A percentile compares a stretch with the other conserved stretches of the same genome.
Evolutionary conservation across 352 stramenopile genomes (phyloP).

Genomic region (Phytophthora brassicae): DNA sequence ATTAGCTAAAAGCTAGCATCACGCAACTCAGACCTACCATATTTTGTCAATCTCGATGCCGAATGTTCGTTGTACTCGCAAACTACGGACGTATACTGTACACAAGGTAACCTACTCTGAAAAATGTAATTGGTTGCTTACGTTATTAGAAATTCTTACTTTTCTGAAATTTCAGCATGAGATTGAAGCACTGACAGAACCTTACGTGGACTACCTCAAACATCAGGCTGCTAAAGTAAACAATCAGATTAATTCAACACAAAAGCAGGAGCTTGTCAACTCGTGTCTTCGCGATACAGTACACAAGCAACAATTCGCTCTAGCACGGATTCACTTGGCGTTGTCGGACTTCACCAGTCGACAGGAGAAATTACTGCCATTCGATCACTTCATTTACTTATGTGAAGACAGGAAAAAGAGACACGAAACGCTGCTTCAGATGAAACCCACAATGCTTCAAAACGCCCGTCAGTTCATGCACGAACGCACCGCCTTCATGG

Average conservation of each 20-base stretch:
- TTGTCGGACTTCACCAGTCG: constrained; percentile 27
- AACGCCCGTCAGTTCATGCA: constrained; percentile 31
- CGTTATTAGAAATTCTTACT: too few relatives aligned
- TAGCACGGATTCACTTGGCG: constrained; percentile 28
- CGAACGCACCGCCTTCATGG: constrained; percentile 27
- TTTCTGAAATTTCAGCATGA: constrained; percentile 31
- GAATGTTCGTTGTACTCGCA: constrained; percentile 6
- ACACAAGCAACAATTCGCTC: constrained; percentile 20
- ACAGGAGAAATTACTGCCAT: constrained; percentile 32
- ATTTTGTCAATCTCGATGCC: constrained; percentile 8
- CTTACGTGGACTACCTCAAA: constrained; percentile 39
- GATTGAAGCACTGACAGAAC: constrained; percentile 28
- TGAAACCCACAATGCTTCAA: constrained; percentile 22
- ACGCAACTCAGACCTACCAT: too few relatives aligned
- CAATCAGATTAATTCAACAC: constrained; percentile 29
- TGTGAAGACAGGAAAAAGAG: constrained; percentile 13
- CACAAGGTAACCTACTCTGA: constrained; percentile 38
- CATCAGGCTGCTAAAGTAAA: constrained; percentile 30
- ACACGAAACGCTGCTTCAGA: constrained; percentile 7
- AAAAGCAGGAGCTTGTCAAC: constrained; percentile 37
- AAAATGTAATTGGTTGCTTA: too few relatives aligned
- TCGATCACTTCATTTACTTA: constrained; percentile 33
- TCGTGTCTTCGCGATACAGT: constrained; percentile 28
- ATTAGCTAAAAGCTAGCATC: too few relatives aligned
- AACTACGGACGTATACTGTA: constrained; percentile 31